Percentiles rank a stretch among this genome's conserved stretches.
Evolutionary conservation across 805 yeast genomes (phyloP).

Genomic region (Kodamaea jinghongensis): DNA sequence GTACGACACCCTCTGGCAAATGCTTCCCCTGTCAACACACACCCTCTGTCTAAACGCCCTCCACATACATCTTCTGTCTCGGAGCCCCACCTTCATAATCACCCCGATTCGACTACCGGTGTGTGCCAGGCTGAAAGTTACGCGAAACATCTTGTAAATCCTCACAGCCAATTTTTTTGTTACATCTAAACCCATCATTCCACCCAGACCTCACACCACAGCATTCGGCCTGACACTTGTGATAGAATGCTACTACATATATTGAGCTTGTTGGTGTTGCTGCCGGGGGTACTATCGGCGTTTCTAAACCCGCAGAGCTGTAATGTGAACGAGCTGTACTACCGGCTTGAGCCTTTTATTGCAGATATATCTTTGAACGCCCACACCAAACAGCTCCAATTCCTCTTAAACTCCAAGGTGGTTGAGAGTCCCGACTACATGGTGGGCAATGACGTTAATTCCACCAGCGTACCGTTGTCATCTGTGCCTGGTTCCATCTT

Average conservation of each 20-base stretch:
- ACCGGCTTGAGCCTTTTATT: constrained; percentile 24
- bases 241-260: neutral
- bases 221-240: too few species aligned
- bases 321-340: constrained; percentile 6
- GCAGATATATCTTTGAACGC: constrained; percentile 37
- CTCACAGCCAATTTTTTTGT: too few species aligned
- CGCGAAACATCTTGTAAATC: too few species aligned
- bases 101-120: too few species aligned
- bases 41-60: too few species aligned
- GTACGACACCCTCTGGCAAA: too few species aligned
- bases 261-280: constrained; percentile 7
- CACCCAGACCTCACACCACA: too few species aligned
- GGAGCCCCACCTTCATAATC: too few species aligned
- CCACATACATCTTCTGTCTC: too few species aligned
- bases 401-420: constrained; percentile 35
- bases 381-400: constrained; percentile 26
- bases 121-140: too few species aligned
- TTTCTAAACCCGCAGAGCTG: constrained; percentile 23
- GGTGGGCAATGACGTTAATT: neutral
- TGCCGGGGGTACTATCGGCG: constrained; percentile 16
- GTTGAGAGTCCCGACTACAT: constrained; percentile 5
- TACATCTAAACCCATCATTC: too few species aligned
- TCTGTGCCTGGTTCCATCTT: neutral
- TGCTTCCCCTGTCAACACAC: too few species aligned
- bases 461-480: constrained; percentile 1